These are phyloP conservation scores for Sanghuangporus baumii DNA, from an alignment of 1,284 basidiomycete species.

Conservation along the genomic window DNA sequence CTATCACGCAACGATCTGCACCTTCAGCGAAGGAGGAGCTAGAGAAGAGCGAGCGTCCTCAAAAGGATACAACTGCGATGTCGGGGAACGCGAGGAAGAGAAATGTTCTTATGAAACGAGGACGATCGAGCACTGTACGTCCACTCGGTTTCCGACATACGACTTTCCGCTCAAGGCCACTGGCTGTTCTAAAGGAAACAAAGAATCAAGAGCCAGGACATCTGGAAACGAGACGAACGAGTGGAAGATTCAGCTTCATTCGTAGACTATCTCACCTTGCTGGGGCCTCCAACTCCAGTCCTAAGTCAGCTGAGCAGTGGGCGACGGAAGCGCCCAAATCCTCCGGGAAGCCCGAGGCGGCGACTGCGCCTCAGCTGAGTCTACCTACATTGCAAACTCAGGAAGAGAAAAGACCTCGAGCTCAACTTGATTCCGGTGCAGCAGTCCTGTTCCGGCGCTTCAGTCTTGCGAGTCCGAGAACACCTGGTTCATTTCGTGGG, in stretches of 20 bases:
- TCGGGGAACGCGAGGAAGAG: background rate
- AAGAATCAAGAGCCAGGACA: background rate
- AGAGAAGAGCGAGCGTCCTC: background rate
- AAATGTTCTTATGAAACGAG: background rate
- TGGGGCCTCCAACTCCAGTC: background rate
- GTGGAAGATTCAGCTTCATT: background rate
- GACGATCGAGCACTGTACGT: background rate
- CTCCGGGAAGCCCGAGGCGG: background rate
- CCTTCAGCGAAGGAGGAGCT: background rate
- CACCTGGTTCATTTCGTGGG: background rate
- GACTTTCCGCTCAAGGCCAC: background rate
- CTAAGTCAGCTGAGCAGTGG: background rate
- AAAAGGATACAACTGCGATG: background rate
- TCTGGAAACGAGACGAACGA: background rate
- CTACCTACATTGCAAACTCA: background rate
- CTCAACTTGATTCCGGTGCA: background rate
- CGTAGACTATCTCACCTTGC: background rate
- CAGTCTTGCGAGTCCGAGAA: background rate
- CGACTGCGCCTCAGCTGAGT: too few species aligned
- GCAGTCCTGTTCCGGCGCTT: background rate
- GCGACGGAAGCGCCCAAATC: background rate
- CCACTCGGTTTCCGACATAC: background rate
- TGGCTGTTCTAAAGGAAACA: background rate
- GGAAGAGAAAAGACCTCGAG: background rate
- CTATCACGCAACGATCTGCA: background rate